Evolutionary conservation across 148 eudicot species (phyloP).

Genomic region (Rhododendron ferrugineum): DNA sequence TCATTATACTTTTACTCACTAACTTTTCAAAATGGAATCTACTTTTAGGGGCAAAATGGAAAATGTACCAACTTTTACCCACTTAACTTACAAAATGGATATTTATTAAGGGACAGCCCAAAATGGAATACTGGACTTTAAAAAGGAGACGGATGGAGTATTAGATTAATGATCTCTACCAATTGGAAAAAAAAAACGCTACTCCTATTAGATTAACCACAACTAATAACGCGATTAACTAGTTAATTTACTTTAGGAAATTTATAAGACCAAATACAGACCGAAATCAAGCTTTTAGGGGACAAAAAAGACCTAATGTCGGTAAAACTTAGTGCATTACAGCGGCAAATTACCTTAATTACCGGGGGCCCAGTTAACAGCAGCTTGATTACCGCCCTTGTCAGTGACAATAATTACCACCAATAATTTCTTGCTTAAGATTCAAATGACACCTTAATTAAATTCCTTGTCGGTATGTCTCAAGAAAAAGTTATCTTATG

Average conservation of each 20-base stretch:
- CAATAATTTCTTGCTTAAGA: neutral
- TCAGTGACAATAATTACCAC: neutral
- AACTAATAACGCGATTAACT: neutral
- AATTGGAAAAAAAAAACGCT: neutral
- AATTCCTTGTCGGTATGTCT: neutral
- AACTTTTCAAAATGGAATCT: too few species aligned
- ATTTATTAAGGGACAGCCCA: too few species aligned
- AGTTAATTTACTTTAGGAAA: neutral
- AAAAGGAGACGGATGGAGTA: too few species aligned
- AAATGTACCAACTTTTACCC: too few species aligned
- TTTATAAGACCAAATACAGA: neutral
- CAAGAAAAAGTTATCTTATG: neutral
- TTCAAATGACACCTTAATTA: slow-evolving; percentile 4
- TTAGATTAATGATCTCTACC: neutral
- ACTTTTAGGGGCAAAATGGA: too few species aligned
- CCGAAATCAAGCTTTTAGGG: neutral
- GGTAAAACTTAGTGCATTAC: neutral
- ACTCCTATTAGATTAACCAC: neutral
- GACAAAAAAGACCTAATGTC: slow-evolving; percentile 1
- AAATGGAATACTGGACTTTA: too few species aligned
- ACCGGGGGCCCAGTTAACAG: neutral
- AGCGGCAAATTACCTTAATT: neutral
- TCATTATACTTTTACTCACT: too few species aligned
- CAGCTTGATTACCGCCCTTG: neutral
- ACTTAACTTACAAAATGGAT: too few species aligned